Evolutionary conservation across 306 rosid species (phyloP).

Genomic region (Astragalus glycyphyllos): DNA sequence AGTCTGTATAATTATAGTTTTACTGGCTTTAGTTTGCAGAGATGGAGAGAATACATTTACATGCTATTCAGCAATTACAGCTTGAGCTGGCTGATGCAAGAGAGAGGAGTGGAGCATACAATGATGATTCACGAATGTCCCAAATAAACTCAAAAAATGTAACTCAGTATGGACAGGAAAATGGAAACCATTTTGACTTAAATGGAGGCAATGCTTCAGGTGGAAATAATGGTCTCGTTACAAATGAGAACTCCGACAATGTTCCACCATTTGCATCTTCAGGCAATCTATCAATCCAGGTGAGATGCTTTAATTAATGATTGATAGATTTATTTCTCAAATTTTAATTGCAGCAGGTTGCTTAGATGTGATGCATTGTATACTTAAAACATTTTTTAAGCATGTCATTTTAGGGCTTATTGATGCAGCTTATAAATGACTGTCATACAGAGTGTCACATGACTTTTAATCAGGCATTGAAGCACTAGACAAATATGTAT

Average conservation of each 20-base stretch:
- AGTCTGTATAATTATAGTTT: constrained; percentile 37
- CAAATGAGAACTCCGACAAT: constrained; percentile 74
- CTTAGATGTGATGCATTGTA: background rate
- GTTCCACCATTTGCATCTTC: constrained; percentile 64
- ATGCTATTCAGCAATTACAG: constrained; percentile 87
- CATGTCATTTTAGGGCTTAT: constrained; percentile 6
- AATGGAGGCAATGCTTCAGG: constrained; percentile 65
- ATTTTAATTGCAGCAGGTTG: constrained; percentile 1
- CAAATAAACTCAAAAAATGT: constrained; percentile 61
- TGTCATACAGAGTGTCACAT: background rate
- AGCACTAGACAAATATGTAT: background rate
- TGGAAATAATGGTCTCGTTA: constrained; percentile 64
- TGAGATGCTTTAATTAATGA: constrained; percentile 38
- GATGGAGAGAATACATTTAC: constrained; percentile 91
- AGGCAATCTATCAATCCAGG: constrained; percentile 74
- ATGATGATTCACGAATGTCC: constrained; percentile 67
- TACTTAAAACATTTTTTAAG: background rate
- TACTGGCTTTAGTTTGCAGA: constrained; percentile 73
- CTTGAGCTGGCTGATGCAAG: constrained; percentile 87
- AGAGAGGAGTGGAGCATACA: constrained; percentile 75
- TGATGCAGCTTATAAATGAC: constrained; percentile 5
- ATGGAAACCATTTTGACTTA: constrained; percentile 67
- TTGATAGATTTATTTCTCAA: background rate
- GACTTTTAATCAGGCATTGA: constrained; percentile 7
- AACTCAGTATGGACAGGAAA: constrained; percentile 72